Evolutionary conservation across 768 basidiomycete species (phyloP).

Genomic region (Pleurotus giganteus): DNA sequence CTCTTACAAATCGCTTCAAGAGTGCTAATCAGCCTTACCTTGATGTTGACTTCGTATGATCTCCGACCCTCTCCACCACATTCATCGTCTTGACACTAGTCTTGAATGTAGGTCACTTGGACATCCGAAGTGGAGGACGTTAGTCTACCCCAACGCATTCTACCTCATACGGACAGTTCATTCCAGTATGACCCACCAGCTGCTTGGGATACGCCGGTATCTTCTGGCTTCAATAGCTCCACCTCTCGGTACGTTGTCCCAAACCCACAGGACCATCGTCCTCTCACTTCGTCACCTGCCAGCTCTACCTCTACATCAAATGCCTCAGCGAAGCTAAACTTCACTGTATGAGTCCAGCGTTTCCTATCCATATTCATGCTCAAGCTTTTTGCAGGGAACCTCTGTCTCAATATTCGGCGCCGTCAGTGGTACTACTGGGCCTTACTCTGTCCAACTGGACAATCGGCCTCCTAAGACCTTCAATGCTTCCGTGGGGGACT

Average conservation of each 20-base stretch:
- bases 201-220: not conserved
- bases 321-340: slow-evolving; percentile 1
- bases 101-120: too few species aligned
- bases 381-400: slow-evolving; percentile 1
- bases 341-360: not conserved
- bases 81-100: too few species aligned
- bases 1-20: not conserved
- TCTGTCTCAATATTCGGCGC: slow-evolving; percentile 5
- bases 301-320: not conserved
- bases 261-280: too few species aligned
- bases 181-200: slow-evolving; percentile 5
- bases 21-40: not conserved
- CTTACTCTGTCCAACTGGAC: slow-evolving; percentile 7
- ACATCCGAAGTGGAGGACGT: too few species aligned
- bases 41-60: not conserved
- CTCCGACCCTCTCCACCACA: too few species aligned
- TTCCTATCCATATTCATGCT: too few species aligned
- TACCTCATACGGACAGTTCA: not conserved
- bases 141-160: not conserved
- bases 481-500: slow-evolving; percentile 1
- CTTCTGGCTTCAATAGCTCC: not conserved
- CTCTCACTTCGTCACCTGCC: not conserved
- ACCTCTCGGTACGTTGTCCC: not conserved
- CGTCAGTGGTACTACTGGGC: not conserved
- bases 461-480: not conserved